Base-by-base conservation (phyloP, 495 filamentous ascomycete species). In the Penicillium simplicissimum region DNA sequence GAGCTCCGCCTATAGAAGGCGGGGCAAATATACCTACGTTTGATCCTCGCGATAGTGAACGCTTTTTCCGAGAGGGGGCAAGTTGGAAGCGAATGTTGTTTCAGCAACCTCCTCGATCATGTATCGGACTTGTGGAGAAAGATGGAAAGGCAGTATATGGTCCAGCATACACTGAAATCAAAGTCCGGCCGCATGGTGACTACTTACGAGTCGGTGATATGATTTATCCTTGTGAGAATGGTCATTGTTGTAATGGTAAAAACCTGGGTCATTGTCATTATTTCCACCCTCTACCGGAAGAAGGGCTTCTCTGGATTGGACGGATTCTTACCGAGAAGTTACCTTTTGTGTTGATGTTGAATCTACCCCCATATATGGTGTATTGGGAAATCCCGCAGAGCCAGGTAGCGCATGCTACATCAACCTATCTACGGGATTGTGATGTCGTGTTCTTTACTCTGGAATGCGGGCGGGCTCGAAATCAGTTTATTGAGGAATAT, bases 21-120 rank as follows among this genome's bases (percentile, higher is more conserved):
- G 28, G 19, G 25, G 35, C 14, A 25, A 31, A 47, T 25, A 51
- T 57, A 33, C 43, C 40, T 14, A 6, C 15, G 14, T 0, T 60
- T 23, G 28, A 57, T 9, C 57, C 48, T 42, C 14, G 33, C 11
- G 23, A 28, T 43, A 40, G 42, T n/a, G 14, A 45, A 54, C 47
- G 43, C n/a, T 58, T 49, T 23, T 33, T 61, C 31, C 61, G 58
- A 28, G 49, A 60, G 14, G 58, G 48, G 11, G 65, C 65, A 19
- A 67, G 55, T 31, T 70, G 67, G 67, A 37, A 35, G 5, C 59
- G 53, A 19, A 67, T 70, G 62, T 59, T 70, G 14, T 53, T 70
- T 42, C 67, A 60, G 28, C 67, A 70, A 43, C 67, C 67, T 59
- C 67, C 67, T n/a, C 38, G 23, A 23, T 59, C 38, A 8, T 38